A percentile compares a stretch with the other conserved stretches of the same genome.
These are phyloP conservation scores for Tetrahymena malaccensis DNA, from an alignment of 73 alveolate species.

Conservation along the genomic window DNA sequence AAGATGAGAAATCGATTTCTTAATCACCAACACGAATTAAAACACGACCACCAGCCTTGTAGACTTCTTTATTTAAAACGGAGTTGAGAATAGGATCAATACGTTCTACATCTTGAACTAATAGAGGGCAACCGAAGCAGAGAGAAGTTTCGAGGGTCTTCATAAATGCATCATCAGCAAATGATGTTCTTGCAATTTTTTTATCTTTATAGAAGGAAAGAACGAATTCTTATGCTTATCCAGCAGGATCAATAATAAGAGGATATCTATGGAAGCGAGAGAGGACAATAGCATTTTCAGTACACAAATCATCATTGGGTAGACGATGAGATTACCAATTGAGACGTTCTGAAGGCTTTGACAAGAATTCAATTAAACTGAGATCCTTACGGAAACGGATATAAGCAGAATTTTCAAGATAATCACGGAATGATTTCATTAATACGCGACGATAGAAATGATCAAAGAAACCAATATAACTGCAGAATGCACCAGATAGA, in stretches of 20 bases:
- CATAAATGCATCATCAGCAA: conserved; percentile 90
- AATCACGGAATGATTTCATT: conserved; percentile 60
- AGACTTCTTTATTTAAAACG: conserved; percentile 96
- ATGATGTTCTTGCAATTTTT: conserved; percentile 90
- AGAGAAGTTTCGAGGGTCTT: conserved; percentile 97
- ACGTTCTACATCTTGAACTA: conserved; percentile 97
- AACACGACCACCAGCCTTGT: conserved; percentile 96
- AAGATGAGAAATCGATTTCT: conserved; percentile 97
- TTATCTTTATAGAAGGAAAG: conserved; percentile 66
- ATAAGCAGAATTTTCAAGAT: conserved; percentile 53
- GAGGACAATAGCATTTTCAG: conserved; percentile 96
- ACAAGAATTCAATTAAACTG: conserved; percentile 85
- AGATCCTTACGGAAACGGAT: conserved; percentile 69
- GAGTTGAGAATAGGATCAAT: conserved; percentile 98
- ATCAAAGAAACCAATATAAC: conserved; percentile 98
- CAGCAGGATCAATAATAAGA: conserved; percentile 97
- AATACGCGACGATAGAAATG: conserved; percentile 78
- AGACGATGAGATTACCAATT: conserved; percentile 90
- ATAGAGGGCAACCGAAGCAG: conserved; percentile 97
- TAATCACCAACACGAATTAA: conserved; percentile 97
- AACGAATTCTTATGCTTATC: conserved; percentile 81
- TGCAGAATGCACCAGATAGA: conserved; percentile 89
- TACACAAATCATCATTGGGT: conserved; percentile 95
- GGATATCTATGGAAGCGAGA: conserved; percentile 97
- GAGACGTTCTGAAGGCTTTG: conserved; percentile 96